A percentile compares a stretch with the other conserved stretches of the same genome.
Conservation (phyloP, 139 green algal species). For the Chlorella sp. region DNA sequence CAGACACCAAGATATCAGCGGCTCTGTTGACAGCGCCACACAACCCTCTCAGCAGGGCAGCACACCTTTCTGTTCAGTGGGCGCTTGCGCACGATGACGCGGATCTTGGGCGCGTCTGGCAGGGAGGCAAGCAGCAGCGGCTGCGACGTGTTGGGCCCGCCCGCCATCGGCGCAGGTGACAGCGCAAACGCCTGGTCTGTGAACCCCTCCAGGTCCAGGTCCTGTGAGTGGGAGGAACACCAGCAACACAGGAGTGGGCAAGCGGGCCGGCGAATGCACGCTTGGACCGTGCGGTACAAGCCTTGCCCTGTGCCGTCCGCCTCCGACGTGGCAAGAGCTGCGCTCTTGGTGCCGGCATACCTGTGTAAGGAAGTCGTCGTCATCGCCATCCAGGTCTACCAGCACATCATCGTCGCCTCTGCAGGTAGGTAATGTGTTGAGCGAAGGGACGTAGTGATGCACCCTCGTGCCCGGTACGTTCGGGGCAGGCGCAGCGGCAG, state of each 20-base stretch:
- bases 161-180: not conserved
- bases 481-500: not conserved
- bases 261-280: not conserved
- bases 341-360: not conserved
- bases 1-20: not conserved
- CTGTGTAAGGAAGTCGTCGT: slow-evolving; percentile 66
- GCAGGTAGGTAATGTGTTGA: not conserved
- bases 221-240: not conserved
- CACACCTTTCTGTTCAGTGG: slow-evolving; percentile 92
- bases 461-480: too few species aligned
- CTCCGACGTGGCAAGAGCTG: not conserved
- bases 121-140: slow-evolving; percentile 19
- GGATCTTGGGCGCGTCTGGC: slow-evolving; percentile 71
- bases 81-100: slow-evolving; percentile 94
- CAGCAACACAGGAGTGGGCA: not conserved
- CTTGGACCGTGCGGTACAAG: not conserved
- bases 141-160: not conserved
- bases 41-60: too few species aligned
- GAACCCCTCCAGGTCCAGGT: slow-evolving; percentile 38
- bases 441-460: not conserved
- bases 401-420: slow-evolving; percentile 51
- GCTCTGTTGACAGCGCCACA: not conserved
- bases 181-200: not conserved
- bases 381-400: slow-evolving; percentile 82
- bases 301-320: too few species aligned